phyloP scores from a whole-genome alignment of 805 yeast genomes.

The Pichia rugopelliculosa region DNA sequence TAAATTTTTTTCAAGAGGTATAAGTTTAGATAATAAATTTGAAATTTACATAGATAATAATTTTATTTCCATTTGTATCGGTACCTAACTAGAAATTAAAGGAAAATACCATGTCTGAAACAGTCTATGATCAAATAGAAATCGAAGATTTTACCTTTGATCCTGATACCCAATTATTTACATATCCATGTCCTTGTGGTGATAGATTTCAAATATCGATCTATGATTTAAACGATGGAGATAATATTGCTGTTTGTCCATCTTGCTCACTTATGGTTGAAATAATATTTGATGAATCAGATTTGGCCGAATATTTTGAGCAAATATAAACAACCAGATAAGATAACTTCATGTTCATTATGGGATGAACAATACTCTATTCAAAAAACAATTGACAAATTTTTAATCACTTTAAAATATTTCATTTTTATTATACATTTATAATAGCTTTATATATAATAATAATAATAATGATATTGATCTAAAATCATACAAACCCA shows the following conservation, averaged over 20 bases:
- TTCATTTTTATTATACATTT: neutral
- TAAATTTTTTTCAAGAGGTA: too few relatives aligned
- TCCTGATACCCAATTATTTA: slow-evolving; percentile 69
- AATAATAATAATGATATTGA: neutral
- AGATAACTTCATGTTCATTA: neutral
- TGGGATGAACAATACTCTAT: neutral
- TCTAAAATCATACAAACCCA: neutral
- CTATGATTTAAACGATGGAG: slow-evolving; percentile 85
- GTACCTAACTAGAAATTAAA: too few relatives aligned
- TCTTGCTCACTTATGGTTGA: slow-evolving; percentile 90
- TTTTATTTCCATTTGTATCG: too few relatives aligned
- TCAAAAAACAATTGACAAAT: neutral
- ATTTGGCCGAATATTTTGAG: slow-evolving; percentile 39
- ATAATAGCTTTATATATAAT: neutral
- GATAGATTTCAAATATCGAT: slow-evolving; percentile 82
- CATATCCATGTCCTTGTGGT: slow-evolving; percentile 98
- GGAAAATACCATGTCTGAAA: slow-evolving; percentile 35
- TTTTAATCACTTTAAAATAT: too few relatives aligned
- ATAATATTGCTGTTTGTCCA: slow-evolving; percentile 93
- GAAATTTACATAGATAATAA: too few relatives aligned
- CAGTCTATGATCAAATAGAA: slow-evolving; percentile 88
- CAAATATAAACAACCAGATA: slow-evolving; percentile 9
- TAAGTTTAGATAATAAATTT: too few relatives aligned
- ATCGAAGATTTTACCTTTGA: slow-evolving; percentile 95
- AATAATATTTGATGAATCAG: slow-evolving; percentile 74